Conservation (phyloP, 805 yeast genomes). For the Danielozyma ontarioensis region DNA sequence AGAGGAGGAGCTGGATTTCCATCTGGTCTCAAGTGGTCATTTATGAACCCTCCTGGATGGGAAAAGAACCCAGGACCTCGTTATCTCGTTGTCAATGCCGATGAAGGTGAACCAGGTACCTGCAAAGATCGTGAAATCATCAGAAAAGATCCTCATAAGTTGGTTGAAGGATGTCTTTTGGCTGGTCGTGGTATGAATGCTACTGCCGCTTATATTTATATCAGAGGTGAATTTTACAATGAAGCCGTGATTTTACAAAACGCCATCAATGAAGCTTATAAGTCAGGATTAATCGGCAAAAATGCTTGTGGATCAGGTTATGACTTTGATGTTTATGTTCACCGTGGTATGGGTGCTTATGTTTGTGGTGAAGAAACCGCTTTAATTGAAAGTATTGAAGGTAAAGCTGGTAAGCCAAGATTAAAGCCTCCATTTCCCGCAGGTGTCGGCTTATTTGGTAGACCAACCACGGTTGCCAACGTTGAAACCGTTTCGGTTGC, state of each 20-base stretch:
- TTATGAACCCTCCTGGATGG: slow-evolving; percentile 96
- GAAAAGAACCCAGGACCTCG: slow-evolving; percentile 87
- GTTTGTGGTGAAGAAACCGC: slow-evolving; percentile 93
- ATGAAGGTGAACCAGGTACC: slow-evolving; percentile 94
- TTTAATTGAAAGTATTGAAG: slow-evolving; percentile 81
- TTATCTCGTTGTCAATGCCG: slow-evolving; percentile 85
- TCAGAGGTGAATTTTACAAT: slow-evolving; percentile 85
- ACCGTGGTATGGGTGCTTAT: slow-evolving; percentile 93
- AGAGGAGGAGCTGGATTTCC: slow-evolving; percentile 96
- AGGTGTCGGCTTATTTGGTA: slow-evolving; percentile 85
- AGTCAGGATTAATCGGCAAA: slow-evolving; percentile 74
- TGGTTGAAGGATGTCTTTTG: slow-evolving; percentile 85
- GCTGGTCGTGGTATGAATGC: slow-evolving; percentile 94
- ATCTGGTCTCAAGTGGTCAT: slow-evolving; percentile 86
- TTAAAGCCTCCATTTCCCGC: slow-evolving; percentile 95
- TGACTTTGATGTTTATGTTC: slow-evolving; percentile 76
- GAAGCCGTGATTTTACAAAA: slow-evolving; percentile 70
- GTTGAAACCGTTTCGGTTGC: slow-evolving; percentile 90
- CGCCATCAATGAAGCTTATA: slow-evolving; percentile 85
- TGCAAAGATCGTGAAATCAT: slow-evolving; percentile 90
- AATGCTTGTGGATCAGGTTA: slow-evolving; percentile 86
- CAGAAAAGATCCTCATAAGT: slow-evolving; percentile 87
- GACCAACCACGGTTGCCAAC: slow-evolving; percentile 88
- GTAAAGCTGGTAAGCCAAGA: slow-evolving; percentile 91
- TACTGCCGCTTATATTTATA: slow-evolving; percentile 86